A percentile compares a stretch with the other conserved stretches of the same genome.
phyloP scores from a whole-genome alignment of 225 moss, liverwort and hornwort genomes.

The Physcomitrium patens region DNA sequence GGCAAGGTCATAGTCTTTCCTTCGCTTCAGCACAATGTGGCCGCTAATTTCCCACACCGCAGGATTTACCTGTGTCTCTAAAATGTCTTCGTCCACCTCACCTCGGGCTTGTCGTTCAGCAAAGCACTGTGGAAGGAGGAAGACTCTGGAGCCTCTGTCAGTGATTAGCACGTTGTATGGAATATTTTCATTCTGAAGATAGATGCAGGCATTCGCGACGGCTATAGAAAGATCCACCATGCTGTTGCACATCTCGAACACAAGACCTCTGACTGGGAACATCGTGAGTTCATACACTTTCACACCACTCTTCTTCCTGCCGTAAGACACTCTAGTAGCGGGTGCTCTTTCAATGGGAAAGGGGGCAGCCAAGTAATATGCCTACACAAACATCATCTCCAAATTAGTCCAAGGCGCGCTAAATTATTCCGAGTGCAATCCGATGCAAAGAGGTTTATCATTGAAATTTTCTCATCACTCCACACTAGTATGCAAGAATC shows the following conservation, averaged over 20 bases:
- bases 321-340: slow-evolving; percentile 29
- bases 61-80: slow-evolving; percentile 84
- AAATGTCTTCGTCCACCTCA: slow-evolving; percentile 68
- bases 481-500: neutral
- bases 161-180: slow-evolving; percentile 85
- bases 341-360: slow-evolving; percentile 83
- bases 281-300: slow-evolving; percentile 70
- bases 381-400: slow-evolving; percentile 46
- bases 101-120: slow-evolving; percentile 79
- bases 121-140: slow-evolving; percentile 87
- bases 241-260: slow-evolving; percentile 69
- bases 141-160: slow-evolving; percentile 70
- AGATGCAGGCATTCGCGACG: slow-evolving; percentile 68
- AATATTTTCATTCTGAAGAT: slow-evolving; percentile 67
- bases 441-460: too few relatives aligned
- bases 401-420: neutral
- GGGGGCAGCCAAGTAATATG: slow-evolving; percentile 69
- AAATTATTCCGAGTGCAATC: neutral
- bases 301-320: slow-evolving; percentile 56
- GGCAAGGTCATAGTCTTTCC: slow-evolving; percentile 63
- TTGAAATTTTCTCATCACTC: neutral
- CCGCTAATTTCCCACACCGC: slow-evolving; percentile 97
- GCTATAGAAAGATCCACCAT: slow-evolving; percentile 68
- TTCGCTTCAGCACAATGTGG: slow-evolving; percentile 84
- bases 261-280: slow-evolving; percentile 72